Base-by-base conservation (phyloP, 225 moss, liverwort and hornwort genomes). In the Bryoerythrophyllum caledonicum region DNA sequence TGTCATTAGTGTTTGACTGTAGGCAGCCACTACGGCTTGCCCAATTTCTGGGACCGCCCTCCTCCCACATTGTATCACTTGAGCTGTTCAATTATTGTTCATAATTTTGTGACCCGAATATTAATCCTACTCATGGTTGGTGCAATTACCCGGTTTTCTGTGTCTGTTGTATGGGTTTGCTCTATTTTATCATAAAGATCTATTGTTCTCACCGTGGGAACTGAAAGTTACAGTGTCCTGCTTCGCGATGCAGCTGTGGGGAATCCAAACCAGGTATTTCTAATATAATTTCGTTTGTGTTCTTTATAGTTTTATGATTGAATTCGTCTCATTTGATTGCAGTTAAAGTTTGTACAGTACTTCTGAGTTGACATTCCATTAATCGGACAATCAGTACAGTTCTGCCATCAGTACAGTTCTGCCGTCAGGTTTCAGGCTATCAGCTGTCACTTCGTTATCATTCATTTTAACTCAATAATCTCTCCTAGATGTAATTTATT, bases 61-160 rank as follows among this genome's bases (percentile, higher is more conserved):
- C 63, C 62, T 78, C 72, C 67, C 81, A 83, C 67, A 83, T 69
- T 79, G 83, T 83, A 83, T 75, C 79, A 79, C 83, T 71, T 79
- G 68, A 83, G 67, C 76, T 83, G 79, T 79, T 72, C 79, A 79
- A 72, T 76, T 79, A 83, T 75, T 83, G 83, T 83, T 72, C 72
- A 83, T 83, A 83, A 76, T 75, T 79, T 83, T 83, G 79, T 76
- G 75, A 43, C 65, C 75, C 17, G 28, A 80, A 55, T 75, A 71
- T 58, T 17, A 53, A 52, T 63, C 55, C 52, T 74, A 52, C 53
- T 23, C 19, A 53, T 68, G 43, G 62, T 54, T 51, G 13, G 26
- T 55, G 68, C 57, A 51, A 6, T 61, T 10, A 17, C 63, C 25
- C 41, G 57, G 69, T 49, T 40, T 51, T 64, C 8, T 38, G 1